These are phyloP conservation scores for Desmodesmus armatus DNA, from an alignment of 139 green algal genomes.

Conservation along the genomic window DNA sequence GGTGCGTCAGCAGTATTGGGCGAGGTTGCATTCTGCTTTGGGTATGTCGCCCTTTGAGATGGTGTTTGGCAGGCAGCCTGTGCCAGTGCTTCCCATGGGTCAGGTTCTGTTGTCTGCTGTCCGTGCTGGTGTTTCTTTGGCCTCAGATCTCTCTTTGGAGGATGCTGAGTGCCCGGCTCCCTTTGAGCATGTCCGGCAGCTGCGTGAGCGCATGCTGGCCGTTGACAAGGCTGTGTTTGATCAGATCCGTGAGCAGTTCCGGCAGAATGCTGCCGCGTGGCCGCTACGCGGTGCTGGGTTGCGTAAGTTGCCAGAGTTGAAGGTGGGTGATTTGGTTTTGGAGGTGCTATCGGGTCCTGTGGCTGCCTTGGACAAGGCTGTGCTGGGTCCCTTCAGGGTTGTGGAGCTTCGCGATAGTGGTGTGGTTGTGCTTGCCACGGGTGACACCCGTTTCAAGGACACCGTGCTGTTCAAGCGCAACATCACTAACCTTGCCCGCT, in stretches of 20 bases:
- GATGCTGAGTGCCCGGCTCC: not conserved
- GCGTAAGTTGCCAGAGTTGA: too few species aligned
- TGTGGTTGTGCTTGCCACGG: not conserved
- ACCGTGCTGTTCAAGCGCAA: constrained; percentile 1
- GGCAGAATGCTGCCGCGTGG: constrained; percentile 5
- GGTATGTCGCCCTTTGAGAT: constrained; percentile 35
- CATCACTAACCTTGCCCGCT: not conserved
- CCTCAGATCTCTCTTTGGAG: not conserved
- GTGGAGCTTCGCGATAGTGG: not conserved
- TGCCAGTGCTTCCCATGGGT: not conserved
- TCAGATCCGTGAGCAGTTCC: not conserved
- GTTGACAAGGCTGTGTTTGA: not conserved
- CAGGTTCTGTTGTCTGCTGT: not conserved
- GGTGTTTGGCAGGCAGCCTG: constrained; percentile 25
- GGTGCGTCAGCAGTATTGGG: constrained; percentile 12
- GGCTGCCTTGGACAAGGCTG: not conserved
- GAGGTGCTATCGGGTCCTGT: constrained; percentile 16
- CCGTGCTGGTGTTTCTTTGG: not conserved
- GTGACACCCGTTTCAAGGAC: constrained; percentile 9
- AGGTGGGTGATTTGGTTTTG: constrained; percentile 18
- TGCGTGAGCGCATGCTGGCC: not conserved
- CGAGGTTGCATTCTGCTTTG: not conserved
- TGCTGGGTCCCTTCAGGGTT: not conserved
- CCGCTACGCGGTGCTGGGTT: not conserved
- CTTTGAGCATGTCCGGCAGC: not conserved